phyloP scores from a whole-genome alignment of 768 basidiomycete species.

The Rhizopogon sp. region DNA sequence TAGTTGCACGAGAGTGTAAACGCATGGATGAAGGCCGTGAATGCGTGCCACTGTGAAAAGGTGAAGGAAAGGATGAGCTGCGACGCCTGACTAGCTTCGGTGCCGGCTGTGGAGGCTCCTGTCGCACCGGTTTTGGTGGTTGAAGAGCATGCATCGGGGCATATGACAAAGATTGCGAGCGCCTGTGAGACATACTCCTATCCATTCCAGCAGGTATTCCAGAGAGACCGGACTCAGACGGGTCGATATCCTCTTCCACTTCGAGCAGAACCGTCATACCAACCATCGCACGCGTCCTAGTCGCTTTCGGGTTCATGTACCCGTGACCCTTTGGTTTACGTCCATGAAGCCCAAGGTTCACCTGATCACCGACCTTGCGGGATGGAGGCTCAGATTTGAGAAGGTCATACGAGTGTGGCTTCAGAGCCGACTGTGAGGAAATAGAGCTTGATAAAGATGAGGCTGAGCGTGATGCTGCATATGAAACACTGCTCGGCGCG shows the following conservation, averaged over 20 bases:
- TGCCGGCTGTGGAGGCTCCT: slow-evolving; percentile 16
- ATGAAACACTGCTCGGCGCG: slow-evolving; percentile 4
- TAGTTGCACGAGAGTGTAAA: background rate
- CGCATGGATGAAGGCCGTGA: slow-evolving; percentile 1
- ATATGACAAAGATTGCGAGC: slow-evolving; percentile 9
- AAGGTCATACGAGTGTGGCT: background rate
- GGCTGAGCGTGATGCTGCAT: slow-evolving; percentile 16
- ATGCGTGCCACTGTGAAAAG: slow-evolving; percentile 4
- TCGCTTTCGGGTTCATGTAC: slow-evolving; percentile 23
- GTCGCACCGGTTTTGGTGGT: slow-evolving; percentile 13
- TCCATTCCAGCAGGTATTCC: background rate
- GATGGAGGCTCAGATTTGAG: slow-evolving; percentile 10
- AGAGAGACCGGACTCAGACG: slow-evolving; percentile 10
- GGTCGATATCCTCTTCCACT: slow-evolving; percentile 43
- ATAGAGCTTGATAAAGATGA: slow-evolving; percentile 10
- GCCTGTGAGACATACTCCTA: slow-evolving; percentile 8
- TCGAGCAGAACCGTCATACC: slow-evolving; percentile 51
- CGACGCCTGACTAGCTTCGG: slow-evolving; percentile 24
- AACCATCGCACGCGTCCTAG: slow-evolving; percentile 35
- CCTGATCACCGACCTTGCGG: background rate
- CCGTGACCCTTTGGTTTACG: slow-evolving; percentile 20
- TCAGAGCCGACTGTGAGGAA: background rate
- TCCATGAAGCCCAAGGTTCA: background rate
- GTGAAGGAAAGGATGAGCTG: slow-evolving; percentile 25
- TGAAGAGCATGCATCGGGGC: slow-evolving; percentile 7